Conservation (phyloP, 2,329 filamentous ascomycete species). For the Aspergillus clavatus region DNA sequence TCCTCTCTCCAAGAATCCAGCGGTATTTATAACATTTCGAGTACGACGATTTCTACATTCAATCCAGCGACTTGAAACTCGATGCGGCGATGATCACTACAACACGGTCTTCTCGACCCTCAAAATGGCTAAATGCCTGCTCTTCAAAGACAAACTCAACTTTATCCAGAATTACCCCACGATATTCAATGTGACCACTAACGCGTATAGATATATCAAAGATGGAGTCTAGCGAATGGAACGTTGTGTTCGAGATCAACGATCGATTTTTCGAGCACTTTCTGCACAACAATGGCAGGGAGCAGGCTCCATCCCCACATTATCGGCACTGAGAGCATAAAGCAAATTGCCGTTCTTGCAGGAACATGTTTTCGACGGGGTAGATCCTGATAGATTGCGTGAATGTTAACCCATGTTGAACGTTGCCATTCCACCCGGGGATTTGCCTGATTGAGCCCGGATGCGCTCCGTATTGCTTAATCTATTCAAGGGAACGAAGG, state of each 20-base stretch:
- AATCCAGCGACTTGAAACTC: not conserved
- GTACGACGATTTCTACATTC: not conserved
- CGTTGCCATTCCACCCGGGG: too few relatives aligned
- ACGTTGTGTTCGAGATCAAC: too few relatives aligned
- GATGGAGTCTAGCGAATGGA: too few relatives aligned
- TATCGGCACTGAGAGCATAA: not conserved
- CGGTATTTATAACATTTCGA: not conserved
- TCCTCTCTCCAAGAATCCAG: not conserved
- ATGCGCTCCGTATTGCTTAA: too few relatives aligned
- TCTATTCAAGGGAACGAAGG: too few relatives aligned
- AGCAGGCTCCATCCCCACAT: not conserved
- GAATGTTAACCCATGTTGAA: too few relatives aligned
- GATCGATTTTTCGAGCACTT: not conserved
- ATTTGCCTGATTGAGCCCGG: too few relatives aligned
- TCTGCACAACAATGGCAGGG: not conserved
- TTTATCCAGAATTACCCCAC: not conserved
- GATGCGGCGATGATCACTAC: not conserved
- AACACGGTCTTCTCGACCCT: not conserved
- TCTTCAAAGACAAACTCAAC: not conserved
- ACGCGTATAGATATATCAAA: too few relatives aligned
- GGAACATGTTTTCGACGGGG: too few relatives aligned
- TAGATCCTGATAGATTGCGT: too few relatives aligned
- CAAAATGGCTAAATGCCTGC: not conserved
- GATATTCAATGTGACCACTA: too few relatives aligned
- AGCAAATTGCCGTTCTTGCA: constrained; percentile 7